phyloP scores from a whole-genome alignment of 257 asterid species.

The Echium plantagineum region DNA sequence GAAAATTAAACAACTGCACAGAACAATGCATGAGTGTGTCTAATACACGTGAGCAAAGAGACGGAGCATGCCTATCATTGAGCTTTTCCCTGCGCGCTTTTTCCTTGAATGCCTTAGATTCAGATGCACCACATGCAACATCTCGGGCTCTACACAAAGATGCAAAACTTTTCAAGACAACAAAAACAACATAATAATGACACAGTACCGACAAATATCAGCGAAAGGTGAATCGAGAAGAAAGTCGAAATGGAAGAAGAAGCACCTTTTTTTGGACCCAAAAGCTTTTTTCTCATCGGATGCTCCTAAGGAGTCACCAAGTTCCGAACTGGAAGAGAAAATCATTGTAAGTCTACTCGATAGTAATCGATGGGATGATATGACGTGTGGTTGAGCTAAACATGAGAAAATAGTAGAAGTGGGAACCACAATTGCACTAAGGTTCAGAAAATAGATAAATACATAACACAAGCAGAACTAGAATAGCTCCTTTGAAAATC shows the following conservation, averaged over 20 bases:
- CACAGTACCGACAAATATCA: background rate
- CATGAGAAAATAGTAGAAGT: no score
- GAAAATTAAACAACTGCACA: background rate
- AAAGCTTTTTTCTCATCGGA: conserved; percentile 25
- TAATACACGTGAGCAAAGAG: conserved; percentile 1
- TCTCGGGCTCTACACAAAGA: conserved; percentile 22
- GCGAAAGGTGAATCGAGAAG: background rate
- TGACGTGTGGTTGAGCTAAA: background rate
- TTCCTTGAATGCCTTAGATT: conserved; percentile 52
- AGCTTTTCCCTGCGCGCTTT: conserved; percentile 51
- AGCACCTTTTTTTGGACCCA: conserved; percentile 43
- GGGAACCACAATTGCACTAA: background rate
- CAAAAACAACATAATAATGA: background rate
- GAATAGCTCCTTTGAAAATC: no score
- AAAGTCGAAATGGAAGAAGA: background rate
- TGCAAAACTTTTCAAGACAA: background rate
- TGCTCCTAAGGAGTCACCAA: conserved; percentile 24
- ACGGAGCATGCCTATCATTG: conserved; percentile 39
- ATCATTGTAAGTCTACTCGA: background rate
- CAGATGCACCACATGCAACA: conserved; percentile 29
- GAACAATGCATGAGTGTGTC: background rate
- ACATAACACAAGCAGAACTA: no score
- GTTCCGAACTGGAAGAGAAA: conserved; percentile 24
- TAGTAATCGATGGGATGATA: conserved; percentile 1
- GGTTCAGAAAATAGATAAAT: background rate